Evolutionary conservation across 1,139 yeast species (phyloP), one percentile per base, ranked within the genome.

Genomic region (Suhomyces bolitotheri): DNA sequence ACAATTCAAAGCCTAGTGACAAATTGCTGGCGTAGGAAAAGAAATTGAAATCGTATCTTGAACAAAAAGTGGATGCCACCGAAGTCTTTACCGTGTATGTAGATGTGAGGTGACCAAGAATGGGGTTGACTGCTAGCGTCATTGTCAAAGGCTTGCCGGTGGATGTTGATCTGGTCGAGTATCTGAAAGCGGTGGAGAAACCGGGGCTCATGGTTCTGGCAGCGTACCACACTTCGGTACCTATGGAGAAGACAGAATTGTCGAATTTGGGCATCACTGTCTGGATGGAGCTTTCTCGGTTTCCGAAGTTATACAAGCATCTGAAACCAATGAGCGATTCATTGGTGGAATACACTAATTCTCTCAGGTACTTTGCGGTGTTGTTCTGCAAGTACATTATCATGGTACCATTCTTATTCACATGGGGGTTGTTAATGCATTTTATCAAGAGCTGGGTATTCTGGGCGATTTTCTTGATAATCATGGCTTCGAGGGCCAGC

Each of bases 181-280:
- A 92, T 35, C 97, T 66, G 38, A 88, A 60, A 0, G 95, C 94
- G 0, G 95, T 78, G 1, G 96, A 86, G 15, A 92, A 46, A 0
- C 92, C 94, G 0, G 95, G 95, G 44, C 92, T 82, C 74, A 88
- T 82, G 34, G 87, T 81, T 38, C 77, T 60, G 1, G 90, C 80
- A 0, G 96, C 96, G 49, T 86, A 85, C 90, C 96, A 94, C 8
- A 89, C 49, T 58, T 94, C 99, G 6, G 86, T 76, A 1, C 98
- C 98, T 1, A 88, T 50, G 0, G 92, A 81, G 2, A 82, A 71
- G 41, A 74, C 76, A 16, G 74, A 67, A 39, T 70, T 68, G 40
- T 68, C 73, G 35, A 68, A 64, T 40, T 66, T 64, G 24, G 74
- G 71, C 6, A 65, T 58, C 29, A 60, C 39, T 3, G 43, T 33